phyloP scores from a whole-genome alignment of 768 basidiomycete species.

The Lactifluus subvellereus region DNA sequence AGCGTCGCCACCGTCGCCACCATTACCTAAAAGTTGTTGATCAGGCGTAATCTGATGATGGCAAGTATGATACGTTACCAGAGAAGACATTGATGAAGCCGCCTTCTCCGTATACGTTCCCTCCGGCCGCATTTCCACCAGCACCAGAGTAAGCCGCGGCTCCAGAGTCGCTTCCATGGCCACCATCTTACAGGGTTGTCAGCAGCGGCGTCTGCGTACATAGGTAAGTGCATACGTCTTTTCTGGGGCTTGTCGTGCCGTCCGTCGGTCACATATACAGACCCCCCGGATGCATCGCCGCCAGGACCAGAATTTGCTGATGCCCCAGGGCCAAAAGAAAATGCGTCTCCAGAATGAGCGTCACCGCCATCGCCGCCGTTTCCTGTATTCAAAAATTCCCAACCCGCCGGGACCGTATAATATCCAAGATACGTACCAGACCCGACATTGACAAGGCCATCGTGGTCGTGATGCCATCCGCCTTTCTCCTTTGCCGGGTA shows the following conservation, averaged over 20 bases:
- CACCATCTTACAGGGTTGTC: background rate
- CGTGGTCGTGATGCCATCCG: background rate
- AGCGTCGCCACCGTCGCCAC: constrained; percentile 27
- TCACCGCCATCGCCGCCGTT: constrained; percentile 16
- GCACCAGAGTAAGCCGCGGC: constrained; percentile 9
- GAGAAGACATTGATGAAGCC: constrained; percentile 18
- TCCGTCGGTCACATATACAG: background rate
- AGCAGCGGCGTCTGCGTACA: background rate
- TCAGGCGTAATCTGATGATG: background rate
- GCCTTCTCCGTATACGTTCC: background rate
- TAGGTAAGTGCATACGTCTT: background rate
- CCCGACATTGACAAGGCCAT: background rate
- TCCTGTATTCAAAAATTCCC: background rate
- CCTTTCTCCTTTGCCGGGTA: background rate
- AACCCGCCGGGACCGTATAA: background rate
- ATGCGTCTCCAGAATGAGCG: constrained; percentile 10
- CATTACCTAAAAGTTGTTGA: constrained; percentile 6
- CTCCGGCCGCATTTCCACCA: constrained; percentile 20
- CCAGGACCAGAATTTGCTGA: constrained; percentile 4
- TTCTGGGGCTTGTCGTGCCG: background rate
- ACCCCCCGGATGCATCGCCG: constrained; percentile 4
- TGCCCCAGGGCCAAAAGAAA: background rate
- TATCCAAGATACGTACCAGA: constrained; percentile 10
- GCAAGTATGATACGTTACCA: background rate
- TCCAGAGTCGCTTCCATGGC: background rate